Evolutionary conservation across 345 rosid genomes (phyloP), one percentile per base, ranked within the genome.

Genomic region (Ricinus communis): DNA sequence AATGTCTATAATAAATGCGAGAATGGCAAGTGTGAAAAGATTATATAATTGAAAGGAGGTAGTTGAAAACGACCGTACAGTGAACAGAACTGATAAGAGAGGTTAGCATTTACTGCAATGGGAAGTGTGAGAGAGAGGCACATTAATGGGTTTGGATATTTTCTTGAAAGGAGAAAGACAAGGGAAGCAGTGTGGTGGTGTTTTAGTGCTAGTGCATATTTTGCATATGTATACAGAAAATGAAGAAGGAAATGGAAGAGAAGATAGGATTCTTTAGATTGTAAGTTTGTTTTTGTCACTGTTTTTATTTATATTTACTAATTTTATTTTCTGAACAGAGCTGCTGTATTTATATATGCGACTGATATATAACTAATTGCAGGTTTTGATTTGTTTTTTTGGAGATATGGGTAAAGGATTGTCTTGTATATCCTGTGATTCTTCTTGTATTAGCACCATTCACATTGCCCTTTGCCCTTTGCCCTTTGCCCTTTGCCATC

Each of bases 1-100:
- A 72, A 72, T 46, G 57, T 16, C 13, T n/a, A 56, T 1, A 56
- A 74, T 25, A 56, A 41, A 49, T 24, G 73, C 28, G 47, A 43
- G 38, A 2, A 33, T 33, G n/a, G 38, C 38, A 33, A 43, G 33
- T 31, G 56, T 60, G 76, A 59, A 15, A 25, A 2, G 24, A 73
- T 15, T 51, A 57, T 60, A 57, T 25, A 63, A 25, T 67, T 66
- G 59, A 59, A 51, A 59, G 75, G 68, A 33, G 71, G 80, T 68
- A 11, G 81, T 74, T 82, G 80, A 41, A 49, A 62, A 57, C 18
- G 74, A 27, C 54, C 64, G 73, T 47, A 71, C 41, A 47, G 27
- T 19, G n/a, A 51, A 47, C 16, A 43, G n/a, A n/a, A 21, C 40
- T 11, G 77, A 36, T 40, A 38, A 69, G 43, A 46, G 38, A 33